Evolutionary conservation across 2,329 filamentous ascomycete species (phyloP).

Genomic region (Corynespora cassiicola): DNA sequence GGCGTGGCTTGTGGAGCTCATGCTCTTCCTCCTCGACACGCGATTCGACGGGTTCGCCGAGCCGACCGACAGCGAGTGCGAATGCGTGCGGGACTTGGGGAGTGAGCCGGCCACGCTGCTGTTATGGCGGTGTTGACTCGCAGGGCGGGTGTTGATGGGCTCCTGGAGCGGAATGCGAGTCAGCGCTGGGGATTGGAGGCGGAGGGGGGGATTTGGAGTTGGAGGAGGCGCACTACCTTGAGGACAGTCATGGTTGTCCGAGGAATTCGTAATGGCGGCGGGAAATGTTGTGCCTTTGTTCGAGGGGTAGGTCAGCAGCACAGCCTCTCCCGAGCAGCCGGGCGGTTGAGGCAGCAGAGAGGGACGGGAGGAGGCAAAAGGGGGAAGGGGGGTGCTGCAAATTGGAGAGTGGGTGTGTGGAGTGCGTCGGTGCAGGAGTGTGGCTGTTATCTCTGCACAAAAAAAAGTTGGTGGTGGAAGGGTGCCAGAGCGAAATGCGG

Average conservation of each 20-base stretch:
- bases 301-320: constrained; percentile 9
- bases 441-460: no score
- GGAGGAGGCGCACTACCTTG: constrained; percentile 37
- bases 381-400: no score
- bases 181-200: constrained; percentile 27
- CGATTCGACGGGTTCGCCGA: constrained; percentile 83
- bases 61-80: constrained; percentile 79
- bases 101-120: constrained; percentile 65
- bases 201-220: constrained; percentile 14
- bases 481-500: no score
- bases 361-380: no score
- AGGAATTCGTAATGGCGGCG: constrained; percentile 4
- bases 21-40: constrained; percentile 91
- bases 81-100: constrained; percentile 75
- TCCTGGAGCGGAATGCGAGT: constrained; percentile 38
- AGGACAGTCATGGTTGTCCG: constrained; percentile 44
- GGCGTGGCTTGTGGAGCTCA: constrained; percentile 74
- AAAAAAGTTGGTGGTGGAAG: no score
- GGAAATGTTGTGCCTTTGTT: constrained; percentile 21
- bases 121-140: constrained; percentile 54
- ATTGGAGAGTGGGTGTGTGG: no score
- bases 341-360: constrained; percentile 3
- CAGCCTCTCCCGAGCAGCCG: constrained; percentile 8
- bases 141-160: constrained; percentile 51
- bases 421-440: no score